phyloP scores from a whole-genome alignment of 108 stramenopile species.

The Cyclostephanos invisitatus region DNA sequence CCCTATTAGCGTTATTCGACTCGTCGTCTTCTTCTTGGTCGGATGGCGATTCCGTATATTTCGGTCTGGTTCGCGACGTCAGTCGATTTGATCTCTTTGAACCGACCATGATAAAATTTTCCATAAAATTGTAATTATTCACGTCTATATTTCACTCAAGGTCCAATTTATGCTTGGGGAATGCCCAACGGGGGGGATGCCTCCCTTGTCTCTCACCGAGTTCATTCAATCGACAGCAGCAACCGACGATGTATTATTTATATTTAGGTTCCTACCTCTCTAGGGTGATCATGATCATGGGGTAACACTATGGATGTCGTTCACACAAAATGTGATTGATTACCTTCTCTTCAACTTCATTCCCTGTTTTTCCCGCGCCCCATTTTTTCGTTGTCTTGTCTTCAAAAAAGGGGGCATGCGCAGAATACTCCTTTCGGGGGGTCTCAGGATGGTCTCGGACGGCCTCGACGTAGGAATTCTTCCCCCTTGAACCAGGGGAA shows the following conservation, averaged over 20 bases:
- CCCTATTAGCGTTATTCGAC: neutral
- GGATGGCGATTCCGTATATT: neutral
- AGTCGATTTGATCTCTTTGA: slow-evolving; percentile 3
- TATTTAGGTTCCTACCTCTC: too few species aligned
- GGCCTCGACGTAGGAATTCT: too few species aligned
- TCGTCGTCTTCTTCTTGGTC: slow-evolving; percentile 5
- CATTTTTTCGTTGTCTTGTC: too few species aligned
- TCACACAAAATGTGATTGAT: too few species aligned
- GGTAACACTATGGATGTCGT: too few species aligned
- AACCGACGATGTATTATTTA: neutral
- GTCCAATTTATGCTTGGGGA: neutral
- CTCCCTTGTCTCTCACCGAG: neutral
- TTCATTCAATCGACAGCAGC: neutral
- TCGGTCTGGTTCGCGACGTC: neutral
- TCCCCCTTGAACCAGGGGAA: too few species aligned
- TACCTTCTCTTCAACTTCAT: too few species aligned
- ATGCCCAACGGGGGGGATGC: neutral
- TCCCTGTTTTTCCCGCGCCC: too few species aligned
- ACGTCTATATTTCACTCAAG: neutral
- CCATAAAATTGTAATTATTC: neutral
- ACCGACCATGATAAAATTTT: neutral
- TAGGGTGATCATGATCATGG: too few species aligned
- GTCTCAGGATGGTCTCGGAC: too few species aligned
- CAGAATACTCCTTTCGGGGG: too few species aligned
- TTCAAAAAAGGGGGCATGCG: too few species aligned